Conservation (phyloP, 1,284 basidiomycete genomes). For the Jaminaea rosea region DNA sequence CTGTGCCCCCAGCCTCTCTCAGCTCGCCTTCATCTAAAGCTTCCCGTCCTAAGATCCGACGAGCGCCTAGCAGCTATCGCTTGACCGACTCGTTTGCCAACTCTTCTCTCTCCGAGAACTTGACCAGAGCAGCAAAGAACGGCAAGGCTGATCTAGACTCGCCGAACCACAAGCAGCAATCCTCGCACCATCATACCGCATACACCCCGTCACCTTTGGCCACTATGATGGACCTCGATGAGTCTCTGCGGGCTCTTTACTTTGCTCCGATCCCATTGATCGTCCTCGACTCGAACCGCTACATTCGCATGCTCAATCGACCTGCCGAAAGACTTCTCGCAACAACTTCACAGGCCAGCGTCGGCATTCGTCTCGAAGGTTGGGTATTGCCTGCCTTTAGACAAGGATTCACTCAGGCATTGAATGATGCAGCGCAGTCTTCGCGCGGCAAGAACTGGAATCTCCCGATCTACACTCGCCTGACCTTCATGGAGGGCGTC, state of each 20-base stretch:
- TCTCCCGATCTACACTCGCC: slow-evolving; percentile 24
- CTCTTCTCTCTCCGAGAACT: no score
- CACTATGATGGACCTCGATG: slow-evolving; percentile 41
- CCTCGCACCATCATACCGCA: not conserved
- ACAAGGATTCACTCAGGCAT: slow-evolving; percentile 9
- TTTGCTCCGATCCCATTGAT: slow-evolving; percentile 38
- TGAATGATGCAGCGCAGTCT: slow-evolving; percentile 18
- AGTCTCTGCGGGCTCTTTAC: slow-evolving; percentile 38
- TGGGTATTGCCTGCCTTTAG: not conserved
- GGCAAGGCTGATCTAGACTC: no score
- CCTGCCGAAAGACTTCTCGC: slow-evolving; percentile 21
- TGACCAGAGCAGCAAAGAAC: no score
- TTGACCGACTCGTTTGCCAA: no score
- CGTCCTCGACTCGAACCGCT: slow-evolving; percentile 31
- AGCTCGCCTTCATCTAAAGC: no score
- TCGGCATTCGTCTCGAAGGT: not conserved
- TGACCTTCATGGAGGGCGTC: slow-evolving; percentile 22
- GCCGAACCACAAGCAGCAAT: not conserved
- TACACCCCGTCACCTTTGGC: not conserved
- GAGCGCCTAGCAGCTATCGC: no score
- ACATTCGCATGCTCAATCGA: slow-evolving; percentile 36
- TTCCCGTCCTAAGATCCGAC: no score
- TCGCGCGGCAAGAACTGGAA: slow-evolving; percentile 12
- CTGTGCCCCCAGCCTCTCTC: no score
- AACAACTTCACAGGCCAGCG: not conserved